Conservation (phyloP, 2,329 filamentous ascomycete species). For the Microdochium nivale region DNA sequence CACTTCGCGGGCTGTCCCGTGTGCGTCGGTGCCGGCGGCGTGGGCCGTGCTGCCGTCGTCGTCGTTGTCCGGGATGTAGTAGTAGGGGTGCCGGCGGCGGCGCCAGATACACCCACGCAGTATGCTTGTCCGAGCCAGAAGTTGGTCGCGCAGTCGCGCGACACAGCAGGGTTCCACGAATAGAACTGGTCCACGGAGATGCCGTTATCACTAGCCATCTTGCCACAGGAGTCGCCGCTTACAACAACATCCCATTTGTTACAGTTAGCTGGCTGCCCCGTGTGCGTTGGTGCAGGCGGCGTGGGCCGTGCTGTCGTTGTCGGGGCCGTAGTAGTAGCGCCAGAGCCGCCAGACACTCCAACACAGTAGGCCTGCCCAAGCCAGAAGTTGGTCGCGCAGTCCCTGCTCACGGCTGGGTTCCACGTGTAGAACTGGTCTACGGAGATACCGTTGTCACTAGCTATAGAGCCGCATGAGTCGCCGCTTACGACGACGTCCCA, state of each 20-base stretch:
- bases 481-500: no score
- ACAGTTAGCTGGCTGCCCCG: slow-evolving; percentile 8
- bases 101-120: slow-evolving; percentile 4
- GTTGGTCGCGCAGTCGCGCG: slow-evolving; percentile 7
- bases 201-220: slow-evolving; percentile 1
- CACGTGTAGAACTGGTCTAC: no score
- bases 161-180: slow-evolving; percentile 11
- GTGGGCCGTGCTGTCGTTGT: no score
- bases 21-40: not conserved
- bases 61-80: not conserved
- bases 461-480: no score
- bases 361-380: no score
- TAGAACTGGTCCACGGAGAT: slow-evolving; percentile 7
- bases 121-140: slow-evolving; percentile 9
- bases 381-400: no score
- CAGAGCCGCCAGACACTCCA: no score
- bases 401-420: no score
- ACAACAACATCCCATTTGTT: slow-evolving; percentile 7
- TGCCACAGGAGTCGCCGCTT: slow-evolving; percentile 7
- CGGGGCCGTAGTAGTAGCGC: no score
- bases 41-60: not conserved
- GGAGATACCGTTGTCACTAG: no score
- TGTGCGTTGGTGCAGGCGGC: not conserved
- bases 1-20: slow-evolving; percentile 4
- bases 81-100: not conserved